Percentiles rank a stretch among this genome's conserved stretches.
These are phyloP conservation scores for Malassezia furfur DNA, from an alignment of 1,284 basidiomycete genomes.

Conservation along the genomic window DNA sequence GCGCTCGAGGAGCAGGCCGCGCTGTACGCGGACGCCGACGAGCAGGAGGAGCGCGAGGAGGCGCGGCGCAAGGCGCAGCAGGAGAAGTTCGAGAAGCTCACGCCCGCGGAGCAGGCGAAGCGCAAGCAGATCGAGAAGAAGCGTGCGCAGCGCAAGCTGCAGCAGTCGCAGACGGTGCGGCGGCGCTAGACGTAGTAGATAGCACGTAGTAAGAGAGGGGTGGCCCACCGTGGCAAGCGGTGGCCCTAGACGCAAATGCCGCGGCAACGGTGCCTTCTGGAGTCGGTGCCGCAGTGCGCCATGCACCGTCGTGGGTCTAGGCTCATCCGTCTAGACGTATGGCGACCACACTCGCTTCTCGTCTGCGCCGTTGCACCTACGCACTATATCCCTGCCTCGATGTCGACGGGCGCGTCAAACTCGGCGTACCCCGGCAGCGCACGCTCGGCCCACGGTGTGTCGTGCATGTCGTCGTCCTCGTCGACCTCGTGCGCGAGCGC, in stretches of 20 bases:
- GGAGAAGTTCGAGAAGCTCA: slow-evolving; percentile 38
- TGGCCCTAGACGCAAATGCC: too few relatives aligned
- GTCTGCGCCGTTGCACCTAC: background rate
- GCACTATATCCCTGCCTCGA: background rate
- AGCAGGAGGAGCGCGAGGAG: slow-evolving; percentile 31
- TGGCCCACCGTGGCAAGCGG: too few relatives aligned
- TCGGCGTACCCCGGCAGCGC: background rate
- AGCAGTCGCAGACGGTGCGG: slow-evolving; percentile 16
- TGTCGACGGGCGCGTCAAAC: background rate
- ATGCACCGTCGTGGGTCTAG: too few relatives aligned
- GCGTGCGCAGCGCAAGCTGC: slow-evolving; percentile 34
- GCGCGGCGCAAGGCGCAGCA: slow-evolving; percentile 35
- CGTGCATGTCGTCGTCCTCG: background rate
- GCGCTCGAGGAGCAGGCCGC: slow-evolving; percentile 26
- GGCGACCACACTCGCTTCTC: too few relatives aligned
- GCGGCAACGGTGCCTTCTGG: too few relatives aligned
- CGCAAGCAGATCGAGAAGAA: slow-evolving; percentile 42
- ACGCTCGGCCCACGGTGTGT: background rate
- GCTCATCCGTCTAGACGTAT: too few relatives aligned
- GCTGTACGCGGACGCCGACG: slow-evolving; percentile 30
- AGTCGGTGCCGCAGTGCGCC: too few relatives aligned
- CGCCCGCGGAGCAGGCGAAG: slow-evolving; percentile 43
- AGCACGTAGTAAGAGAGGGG: background rate
- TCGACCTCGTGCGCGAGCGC: background rate
- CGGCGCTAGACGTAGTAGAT: background rate